These are phyloP conservation scores for Ophiostoma quercus DNA, from an alignment of 2,329 filamentous ascomycete genomes.

Conservation along the genomic window DNA sequence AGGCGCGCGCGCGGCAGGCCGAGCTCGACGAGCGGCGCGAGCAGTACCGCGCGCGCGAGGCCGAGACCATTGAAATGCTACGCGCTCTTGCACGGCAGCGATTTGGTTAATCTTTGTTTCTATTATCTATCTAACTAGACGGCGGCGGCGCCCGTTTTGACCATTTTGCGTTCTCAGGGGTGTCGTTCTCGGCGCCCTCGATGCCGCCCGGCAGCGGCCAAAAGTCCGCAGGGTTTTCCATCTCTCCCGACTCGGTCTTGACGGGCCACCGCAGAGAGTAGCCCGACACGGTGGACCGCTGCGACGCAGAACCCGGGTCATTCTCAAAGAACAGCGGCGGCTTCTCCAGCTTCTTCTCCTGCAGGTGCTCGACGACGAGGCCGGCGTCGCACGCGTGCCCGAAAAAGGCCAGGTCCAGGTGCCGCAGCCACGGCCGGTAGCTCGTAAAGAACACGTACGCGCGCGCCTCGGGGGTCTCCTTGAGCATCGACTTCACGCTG, in stretches of 20 bases:
- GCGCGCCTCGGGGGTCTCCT: constrained; percentile 47
- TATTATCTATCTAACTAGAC: neutral
- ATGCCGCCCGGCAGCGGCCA: constrained; percentile 24
- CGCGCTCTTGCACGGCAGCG: constrained; percentile 22
- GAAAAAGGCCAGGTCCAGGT: constrained; percentile 84
- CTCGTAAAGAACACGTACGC: constrained; percentile 92
- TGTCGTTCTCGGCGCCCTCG: constrained; percentile 7
- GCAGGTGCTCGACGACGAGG: constrained; percentile 70
- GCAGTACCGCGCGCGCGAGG: constrained; percentile 22
- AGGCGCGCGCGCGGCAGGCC: constrained; percentile 19
- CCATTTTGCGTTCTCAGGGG: neutral
- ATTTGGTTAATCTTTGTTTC: constrained; percentile 9
- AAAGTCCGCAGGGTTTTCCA: constrained; percentile 23
- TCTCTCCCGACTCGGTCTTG: neutral
- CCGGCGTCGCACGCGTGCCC: constrained; percentile 65
- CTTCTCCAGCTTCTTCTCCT: constrained; percentile 76
- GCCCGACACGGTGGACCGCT: constrained; percentile 77
- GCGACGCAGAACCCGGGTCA: constrained; percentile 75
- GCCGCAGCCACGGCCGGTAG: constrained; percentile 82
- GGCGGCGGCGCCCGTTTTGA: constrained; percentile 6
- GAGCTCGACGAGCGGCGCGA: constrained; percentile 20
- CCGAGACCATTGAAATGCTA: constrained; percentile 18
- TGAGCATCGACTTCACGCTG: constrained; percentile 64
- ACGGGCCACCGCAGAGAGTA: constrained; percentile 64
- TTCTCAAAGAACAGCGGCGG: constrained; percentile 79